A percentile compares a stretch with the other conserved stretches of the same genome.
phyloP scores from a whole-genome alignment of 768 basidiomycete species.

The Grammothele lineata region DNA sequence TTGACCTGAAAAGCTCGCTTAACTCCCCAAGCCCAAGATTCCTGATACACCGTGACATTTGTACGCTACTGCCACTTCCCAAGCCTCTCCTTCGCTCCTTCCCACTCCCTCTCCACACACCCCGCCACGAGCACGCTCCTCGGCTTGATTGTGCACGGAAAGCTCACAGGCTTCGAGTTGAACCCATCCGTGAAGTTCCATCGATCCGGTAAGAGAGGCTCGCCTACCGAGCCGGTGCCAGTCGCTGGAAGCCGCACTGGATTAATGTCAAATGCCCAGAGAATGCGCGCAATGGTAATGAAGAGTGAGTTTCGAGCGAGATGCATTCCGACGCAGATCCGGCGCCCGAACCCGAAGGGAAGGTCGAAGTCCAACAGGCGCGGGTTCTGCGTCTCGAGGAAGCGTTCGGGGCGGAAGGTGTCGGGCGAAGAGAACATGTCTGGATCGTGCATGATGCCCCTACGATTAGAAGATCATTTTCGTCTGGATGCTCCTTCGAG shows the following conservation, averaged over 20 bases:
- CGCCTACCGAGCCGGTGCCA: too few relatives aligned
- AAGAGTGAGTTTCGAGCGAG: slow-evolving; percentile 22
- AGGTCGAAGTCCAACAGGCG: slow-evolving; percentile 28
- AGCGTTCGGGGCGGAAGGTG: slow-evolving; percentile 16
- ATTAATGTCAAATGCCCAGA: slow-evolving; percentile 21
- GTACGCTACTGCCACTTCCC: slow-evolving; percentile 12
- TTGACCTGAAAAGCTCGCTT: too few relatives aligned
- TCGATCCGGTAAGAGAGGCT: slow-evolving; percentile 18
- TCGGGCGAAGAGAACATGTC: slow-evolving; percentile 24
- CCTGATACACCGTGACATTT: too few relatives aligned
- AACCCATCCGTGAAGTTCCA: slow-evolving; percentile 16
- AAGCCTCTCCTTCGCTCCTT: slow-evolving; percentile 4
- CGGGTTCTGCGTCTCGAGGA: slow-evolving; percentile 16
- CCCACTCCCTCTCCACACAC: slow-evolving; percentile 9
- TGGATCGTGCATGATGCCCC: slow-evolving; percentile 28
- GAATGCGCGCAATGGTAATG: slow-evolving; percentile 17
- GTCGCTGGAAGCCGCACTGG: too few relatives aligned
- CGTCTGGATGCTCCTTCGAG: neutral
- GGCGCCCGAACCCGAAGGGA: slow-evolving; percentile 70
- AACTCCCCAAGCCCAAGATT: too few relatives aligned
- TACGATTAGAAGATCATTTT: neutral
- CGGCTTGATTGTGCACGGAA: slow-evolving; percentile 8
- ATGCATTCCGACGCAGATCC: slow-evolving; percentile 32
- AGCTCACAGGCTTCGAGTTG: slow-evolving; percentile 17
- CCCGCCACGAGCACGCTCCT: slow-evolving; percentile 1